Evolutionary conservation across 2,329 filamentous ascomycete genomes (phyloP), one percentile per base, ranked within the genome.

Genomic region (Talaromyces sp.): DNA sequence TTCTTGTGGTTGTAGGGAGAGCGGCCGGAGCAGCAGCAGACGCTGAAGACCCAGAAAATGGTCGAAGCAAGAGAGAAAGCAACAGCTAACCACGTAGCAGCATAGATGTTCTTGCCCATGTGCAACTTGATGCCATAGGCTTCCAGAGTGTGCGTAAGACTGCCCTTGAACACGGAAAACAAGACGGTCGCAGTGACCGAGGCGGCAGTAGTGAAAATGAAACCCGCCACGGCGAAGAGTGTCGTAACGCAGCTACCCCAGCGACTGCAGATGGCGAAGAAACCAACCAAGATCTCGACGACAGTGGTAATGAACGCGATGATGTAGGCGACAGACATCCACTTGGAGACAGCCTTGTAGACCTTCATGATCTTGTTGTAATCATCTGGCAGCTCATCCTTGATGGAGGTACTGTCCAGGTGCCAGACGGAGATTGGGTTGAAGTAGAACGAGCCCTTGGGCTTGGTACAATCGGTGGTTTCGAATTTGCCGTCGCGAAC

Each of bases 41-140:
- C 83, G 73, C 86, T 90, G 72, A 95, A 85, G 68, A 92, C 77
- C 93, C 94, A 97, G 87, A 97, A 97, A 69, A 96, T 75, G 59
- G 84, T 85, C 7, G 88, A 87, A 37, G 74, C 89, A 30, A 94
- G 70, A 56, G 88, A 87, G 69, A 95, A 91, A 24, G 84, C 89
- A 35, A 87, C 87, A 39, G 86, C 87, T 55, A 97, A 79, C 90
- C 92, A 97, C 64, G 88, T 84, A 17, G 86, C 76, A 32, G 81
- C 81, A 49, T 94, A 85, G 77, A 89, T 93, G 54, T 80, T 77
- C 27, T 72, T 83, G 75, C 91, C 89, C 70, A 95, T 76, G 46
- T 70, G 74, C 46, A 85, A 84, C 4, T 82, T 73, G 62, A 93
- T 87, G 56, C 88, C 85, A 73, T 94, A 96, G 46, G 82, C 76